A percentile compares a stretch with the other conserved stretches of the same genome.
phyloP scores from a whole-genome alignment of 1,284 basidiomycete genomes.

The Hymenochaete sp. region DNA sequence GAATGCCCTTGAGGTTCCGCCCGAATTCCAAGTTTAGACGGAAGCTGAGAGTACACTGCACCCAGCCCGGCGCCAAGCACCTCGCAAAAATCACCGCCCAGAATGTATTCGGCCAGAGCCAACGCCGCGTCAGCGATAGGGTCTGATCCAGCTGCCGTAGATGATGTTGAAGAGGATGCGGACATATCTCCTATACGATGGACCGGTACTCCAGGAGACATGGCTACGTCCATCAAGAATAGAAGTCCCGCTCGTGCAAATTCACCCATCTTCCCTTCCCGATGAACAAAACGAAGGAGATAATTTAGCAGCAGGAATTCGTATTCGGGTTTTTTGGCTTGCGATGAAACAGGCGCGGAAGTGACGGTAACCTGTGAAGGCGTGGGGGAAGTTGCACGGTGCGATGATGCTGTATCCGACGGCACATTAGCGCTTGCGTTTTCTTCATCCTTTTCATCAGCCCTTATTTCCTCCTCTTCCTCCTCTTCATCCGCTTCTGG shows the following conservation, averaged over 20 bases:
- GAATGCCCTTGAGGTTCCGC: conserved; percentile 34
- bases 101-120: conserved; percentile 85
- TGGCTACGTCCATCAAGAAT: conserved; percentile 91
- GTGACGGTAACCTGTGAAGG: conserved; percentile 53
- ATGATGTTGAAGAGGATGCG: conserved; percentile 25
- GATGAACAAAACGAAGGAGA: conserved; percentile 89
- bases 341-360: conserved; percentile 36
- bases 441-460: conserved; percentile 37
- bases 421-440: conserved; percentile 26
- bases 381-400: conserved; percentile 41
- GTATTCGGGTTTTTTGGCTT: conserved; percentile 70
- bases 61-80: conserved; percentile 91
- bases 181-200: conserved; percentile 33
- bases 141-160: conserved; percentile 33
- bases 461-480: conserved; percentile 35
- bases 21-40: conserved; percentile 73
- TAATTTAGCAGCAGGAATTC: conserved; percentile 95
- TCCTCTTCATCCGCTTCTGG: conserved; percentile 59
- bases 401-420: conserved; percentile 12
- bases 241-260: conserved; percentile 87
- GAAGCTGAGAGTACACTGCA: conserved; percentile 87
- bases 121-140: conserved; percentile 75
- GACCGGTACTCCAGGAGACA: conserved; percentile 57
- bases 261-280: conserved; percentile 90
- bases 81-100: conserved; percentile 94